A percentile compares a stretch with the other conserved stretches of the same genome.
phyloP scores from a whole-genome alignment of 2,329 filamentous ascomycete genomes.

The Talaromyces marneffei region DNA sequence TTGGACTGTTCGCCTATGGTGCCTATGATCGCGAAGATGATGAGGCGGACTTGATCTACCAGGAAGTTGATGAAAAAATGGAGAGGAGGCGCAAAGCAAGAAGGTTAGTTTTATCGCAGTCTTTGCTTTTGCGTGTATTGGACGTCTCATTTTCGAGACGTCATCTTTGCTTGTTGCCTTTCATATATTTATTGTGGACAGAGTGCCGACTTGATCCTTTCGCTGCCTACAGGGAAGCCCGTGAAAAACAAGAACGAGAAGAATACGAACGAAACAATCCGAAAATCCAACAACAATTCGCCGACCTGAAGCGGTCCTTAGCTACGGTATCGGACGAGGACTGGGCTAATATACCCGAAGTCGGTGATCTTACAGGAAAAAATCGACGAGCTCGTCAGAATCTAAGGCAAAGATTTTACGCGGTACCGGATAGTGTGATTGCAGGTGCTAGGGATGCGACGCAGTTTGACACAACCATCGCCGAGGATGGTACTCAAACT shows the following conservation, averaged over 20 bases:
- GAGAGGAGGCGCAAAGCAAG: slow-evolving; percentile 77
- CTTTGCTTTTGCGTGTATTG: slow-evolving; percentile 16
- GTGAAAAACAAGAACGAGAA: slow-evolving; percentile 83
- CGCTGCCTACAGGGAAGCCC: slow-evolving; percentile 73
- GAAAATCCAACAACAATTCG: slow-evolving; percentile 97
- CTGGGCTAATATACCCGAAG: slow-evolving; percentile 92
- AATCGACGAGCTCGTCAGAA: slow-evolving; percentile 81
- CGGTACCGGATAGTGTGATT: slow-evolving; percentile 91
- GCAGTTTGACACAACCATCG: slow-evolving; percentile 83
- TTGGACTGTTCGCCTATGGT: slow-evolving; percentile 88
- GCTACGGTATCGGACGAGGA: slow-evolving; percentile 88
- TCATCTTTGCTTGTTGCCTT: slow-evolving; percentile 61
- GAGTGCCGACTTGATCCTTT: slow-evolving; percentile 67
- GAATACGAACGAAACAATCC: slow-evolving; percentile 97
- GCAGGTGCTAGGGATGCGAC: slow-evolving; percentile 74
- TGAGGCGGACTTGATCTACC: slow-evolving; percentile 93
- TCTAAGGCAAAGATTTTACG: slow-evolving; percentile 80
- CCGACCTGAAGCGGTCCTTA: slow-evolving; percentile 86
- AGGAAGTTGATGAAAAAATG: slow-evolving; percentile 96
- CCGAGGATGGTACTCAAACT: slow-evolving; percentile 63
- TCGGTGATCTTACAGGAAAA: slow-evolving; percentile 93
- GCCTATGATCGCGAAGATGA: slow-evolving; percentile 97
- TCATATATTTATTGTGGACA: slow-evolving; percentile 58
- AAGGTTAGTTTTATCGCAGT: slow-evolving; percentile 60
- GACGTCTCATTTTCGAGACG: slow-evolving; percentile 27